Base-by-base conservation (phyloP, 768 basidiomycete species). In the Tricholoma matsutake region DNA sequence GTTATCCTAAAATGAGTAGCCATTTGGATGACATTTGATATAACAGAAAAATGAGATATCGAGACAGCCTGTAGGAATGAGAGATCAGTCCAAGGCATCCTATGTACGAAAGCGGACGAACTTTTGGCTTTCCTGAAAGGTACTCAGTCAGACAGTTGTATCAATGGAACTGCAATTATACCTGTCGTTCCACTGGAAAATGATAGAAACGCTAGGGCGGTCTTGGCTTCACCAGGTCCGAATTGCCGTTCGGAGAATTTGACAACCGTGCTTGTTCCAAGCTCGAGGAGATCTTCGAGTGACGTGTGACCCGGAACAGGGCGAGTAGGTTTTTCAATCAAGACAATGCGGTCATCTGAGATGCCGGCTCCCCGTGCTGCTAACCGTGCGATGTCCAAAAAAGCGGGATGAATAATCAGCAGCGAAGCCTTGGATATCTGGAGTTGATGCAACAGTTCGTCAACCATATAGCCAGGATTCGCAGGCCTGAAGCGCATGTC, bases 151-250 rank as follows among this genome's bases (percentile, higher is more conserved):
- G 55, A 47, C 18, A 20, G 16, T 64, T 29, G 51, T 14, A 20
- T n/a, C 37, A 22, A 6, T 14, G 6, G 13, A 1, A 20, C 22
- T 13, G 25, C 2, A 47, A 77, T 67, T 16, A 72, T 75, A 70
- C 88, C 88, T 14, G 89, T 91, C 22, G 89, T 91, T 7, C 89
- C 89, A 63, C 88, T 89, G 1, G 89, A 91, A 64, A 91, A 88
- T 56, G 81, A 83, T 57, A 91, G 73, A 65, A 90, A 86, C 5
- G 90, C 89, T 13, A 91, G 61, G 47, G 83, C 81, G 11, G 76
- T 82, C 67, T 79, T 85, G 25, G 78, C 84, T 71, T 88, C 88
- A 9, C 87, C 89, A 11, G 78, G 77, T 25, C 67, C 64, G 43
- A 90, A 75, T 31, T 67, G 73, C 18, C 75, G 72, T 57, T 87